phyloP scores from a whole-genome alignment of 306 rosid genomes.

The Betula pendula region DNA sequence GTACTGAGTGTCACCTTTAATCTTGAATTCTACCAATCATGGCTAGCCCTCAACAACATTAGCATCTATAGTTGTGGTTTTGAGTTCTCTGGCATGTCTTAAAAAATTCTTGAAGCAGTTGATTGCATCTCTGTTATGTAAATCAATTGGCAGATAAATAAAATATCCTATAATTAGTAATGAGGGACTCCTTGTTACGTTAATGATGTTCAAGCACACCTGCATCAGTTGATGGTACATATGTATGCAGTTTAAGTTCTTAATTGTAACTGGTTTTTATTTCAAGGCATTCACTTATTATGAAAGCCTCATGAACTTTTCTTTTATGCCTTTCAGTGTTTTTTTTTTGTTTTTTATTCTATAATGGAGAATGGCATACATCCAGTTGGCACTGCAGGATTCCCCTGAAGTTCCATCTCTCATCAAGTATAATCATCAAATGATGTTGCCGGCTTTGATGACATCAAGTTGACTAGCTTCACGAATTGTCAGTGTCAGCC shows the following conservation, averaged over 20 bases:
- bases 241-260: background rate
- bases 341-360: background rate
- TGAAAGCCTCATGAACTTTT: background rate
- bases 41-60: too few species aligned
- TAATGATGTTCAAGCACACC: background rate
- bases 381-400: constrained; percentile 23
- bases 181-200: background rate
- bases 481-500: constrained; percentile 12
- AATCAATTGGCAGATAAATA: background rate
- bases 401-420: constrained; percentile 55
- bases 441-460: constrained; percentile 58
- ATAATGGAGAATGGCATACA: constrained; percentile 39
- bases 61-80: too few species aligned
- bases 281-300: background rate
- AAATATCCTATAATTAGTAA: background rate
- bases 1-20: too few species aligned
- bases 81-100: too few species aligned
- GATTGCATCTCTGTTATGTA: background rate
- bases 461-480: constrained; percentile 4
- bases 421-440: constrained; percentile 46
- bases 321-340: constrained; percentile 27
- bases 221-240: background rate
- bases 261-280: background rate
- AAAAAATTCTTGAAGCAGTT: background rate
- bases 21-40: too few species aligned